Base-by-base conservation (phyloP, 805 yeast species). In the Cyberlindnera petersonii region DNA sequence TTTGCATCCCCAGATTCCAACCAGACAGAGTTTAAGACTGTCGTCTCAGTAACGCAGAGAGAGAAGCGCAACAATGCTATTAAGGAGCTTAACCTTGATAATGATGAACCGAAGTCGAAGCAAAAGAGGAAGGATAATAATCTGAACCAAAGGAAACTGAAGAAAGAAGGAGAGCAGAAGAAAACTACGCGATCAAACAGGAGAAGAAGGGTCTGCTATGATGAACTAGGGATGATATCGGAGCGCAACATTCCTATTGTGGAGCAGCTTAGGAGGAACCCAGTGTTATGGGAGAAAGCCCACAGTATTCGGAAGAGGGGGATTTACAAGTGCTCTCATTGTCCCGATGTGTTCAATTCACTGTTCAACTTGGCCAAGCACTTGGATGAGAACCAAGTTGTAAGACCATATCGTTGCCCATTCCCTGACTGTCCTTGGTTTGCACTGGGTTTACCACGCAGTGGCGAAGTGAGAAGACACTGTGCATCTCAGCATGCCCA, bases 391-490 rank as follows among this genome's bases (percentile, higher is more conserved):
- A 57, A 41, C 40, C 52, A 64, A 24, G 56, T 69, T 11, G 52
- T 48, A 10, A 56, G 78, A 31, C 62, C 61, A 11, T 66, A 56
- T 52, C 71, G 69, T 35, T 74, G 79, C 42, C 74, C 73, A 2
- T 62, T 67, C 36, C 48, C 53, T 15, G 59, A 63, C 15, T 74
- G 79, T 48, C 71, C 73, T 3, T 74, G 76, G 71, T 64, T 66
- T 24, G 59, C 71, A 4, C 50, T 74, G 13, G 79, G 79, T 0
- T 52, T 74, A 20, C 72, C 74, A 9, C 63, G 76, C 27, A 53
- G 67, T 24, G 69, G 72, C 3, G 79, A 74, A 46, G 60, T 74
- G 24, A 61, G 68, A 44, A 61, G 80, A 46, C 79, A 74, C 43
- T 68, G 74, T 49, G 63, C 69, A 5, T 63, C 71, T 21, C 74